phyloP scores from a whole-genome alignment of 495 filamentous ascomycete genomes.

The Podospora pseudopauciseta region DNA sequence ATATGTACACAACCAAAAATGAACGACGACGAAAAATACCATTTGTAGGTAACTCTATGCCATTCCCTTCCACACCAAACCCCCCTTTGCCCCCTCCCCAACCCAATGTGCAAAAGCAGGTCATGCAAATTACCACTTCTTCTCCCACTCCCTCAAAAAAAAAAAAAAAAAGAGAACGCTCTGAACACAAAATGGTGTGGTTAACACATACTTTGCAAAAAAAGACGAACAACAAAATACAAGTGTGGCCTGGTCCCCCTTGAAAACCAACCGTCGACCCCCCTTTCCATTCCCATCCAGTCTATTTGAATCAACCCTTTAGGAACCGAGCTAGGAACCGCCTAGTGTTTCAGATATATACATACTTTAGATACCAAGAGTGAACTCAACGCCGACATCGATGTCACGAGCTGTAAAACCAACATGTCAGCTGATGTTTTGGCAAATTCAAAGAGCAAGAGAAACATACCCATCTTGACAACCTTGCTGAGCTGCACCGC shows the following conservation, averaged over 20 bases:
- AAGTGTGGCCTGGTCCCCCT: not conserved
- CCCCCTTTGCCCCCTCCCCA: too few relatives aligned
- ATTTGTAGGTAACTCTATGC: not conserved
- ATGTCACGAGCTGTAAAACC: constrained; percentile 75
- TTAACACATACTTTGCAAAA: not conserved
- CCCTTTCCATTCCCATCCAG: not conserved
- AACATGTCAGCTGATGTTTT: constrained; percentile 6
- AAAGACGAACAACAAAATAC: not conserved
- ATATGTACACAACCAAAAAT: not conserved
- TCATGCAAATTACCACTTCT: not conserved
- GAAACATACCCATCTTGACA: constrained; percentile 83
- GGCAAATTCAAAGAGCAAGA: not conserved
- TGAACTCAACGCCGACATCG: constrained; percentile 97
- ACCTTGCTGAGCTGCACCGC: constrained; percentile 98
- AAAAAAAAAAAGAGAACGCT: not conserved
- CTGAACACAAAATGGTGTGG: not conserved
- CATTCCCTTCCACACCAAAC: not conserved
- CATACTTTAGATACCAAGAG: constrained; percentile 76
- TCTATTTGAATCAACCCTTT: not conserved
- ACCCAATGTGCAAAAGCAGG: not conserved
- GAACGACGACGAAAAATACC: not conserved
- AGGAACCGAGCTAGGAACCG: constrained; percentile 4
- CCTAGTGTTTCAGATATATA: not conserved
- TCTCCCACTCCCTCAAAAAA: not conserved
- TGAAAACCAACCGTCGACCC: not conserved